Evolutionary conservation across 148 eudicot genomes (phyloP), one percentile per base, ranked within the genome.

Genomic region (Rhododendron vialii): DNA sequence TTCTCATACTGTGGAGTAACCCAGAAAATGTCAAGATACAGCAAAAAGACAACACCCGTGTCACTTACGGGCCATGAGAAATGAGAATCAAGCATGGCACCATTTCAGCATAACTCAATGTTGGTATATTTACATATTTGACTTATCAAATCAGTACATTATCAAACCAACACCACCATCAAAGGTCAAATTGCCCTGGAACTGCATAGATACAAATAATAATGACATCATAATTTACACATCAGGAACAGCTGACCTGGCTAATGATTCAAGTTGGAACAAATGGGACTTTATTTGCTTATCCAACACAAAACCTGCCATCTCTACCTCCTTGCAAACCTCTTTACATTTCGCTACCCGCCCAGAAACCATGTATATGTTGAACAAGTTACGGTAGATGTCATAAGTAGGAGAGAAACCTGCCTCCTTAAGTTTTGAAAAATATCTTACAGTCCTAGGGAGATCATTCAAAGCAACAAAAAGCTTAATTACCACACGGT

Each of bases 321-420:
- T 85, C 90, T 95, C 95, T 7, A 90, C 90, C 92, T 94, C 98
- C 90, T 86, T 94, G 89, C 93, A 91, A 26, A 97, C 86, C 91
- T 94, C 99, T 78, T 88, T 94, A 85, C 95, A 94, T 88, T 95
- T 97, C 9, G 96, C 96, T 47, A 93, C 53, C 86, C 99, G 91
- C 85, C 98, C 98, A 87, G 87, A 91, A 87, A 84, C 92, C 86
- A 89, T 67, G 85, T 93, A 93, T 17, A 93, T 85, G 45, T 82
- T 28, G 59, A 95, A 92, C 89, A 95, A 83, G 43, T 91, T 91
- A 85, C 90, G 88, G 80, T 95, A 96, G 24, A 96, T 86, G 86
- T 93, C 98, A 88, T 91, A 95, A 53, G 95, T 89, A 63, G 98
- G 98, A 88, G 89, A 88, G 85, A 96, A 93, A 79, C 98, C 96